phyloP scores from a whole-genome alignment of 2,329 filamentous ascomycete species.

The Nakataea oryzae region DNA sequence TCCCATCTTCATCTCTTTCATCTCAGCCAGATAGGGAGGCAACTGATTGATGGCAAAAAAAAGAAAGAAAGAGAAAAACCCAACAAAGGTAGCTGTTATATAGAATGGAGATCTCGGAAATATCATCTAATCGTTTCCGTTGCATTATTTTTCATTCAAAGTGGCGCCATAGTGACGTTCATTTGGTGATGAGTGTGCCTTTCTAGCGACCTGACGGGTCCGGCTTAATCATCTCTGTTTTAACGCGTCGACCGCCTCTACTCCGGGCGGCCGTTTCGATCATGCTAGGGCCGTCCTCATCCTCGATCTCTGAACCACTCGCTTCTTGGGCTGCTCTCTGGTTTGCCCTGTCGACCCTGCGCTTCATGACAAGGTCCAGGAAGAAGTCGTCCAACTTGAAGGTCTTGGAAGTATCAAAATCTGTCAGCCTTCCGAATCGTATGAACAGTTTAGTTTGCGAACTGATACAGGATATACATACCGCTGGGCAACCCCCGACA shows the following conservation, averaged over 20 bases:
- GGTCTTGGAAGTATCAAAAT: constrained; percentile 21
- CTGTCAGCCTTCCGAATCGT: not conserved
- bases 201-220: not conserved
- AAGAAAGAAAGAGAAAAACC: too few species aligned
- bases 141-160: too few species aligned
- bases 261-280: not conserved
- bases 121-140: too few species aligned
- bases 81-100: too few species aligned
- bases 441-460: not conserved
- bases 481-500: constrained; percentile 51
- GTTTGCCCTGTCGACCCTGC: constrained; percentile 45
- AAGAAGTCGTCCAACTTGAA: constrained; percentile 42
- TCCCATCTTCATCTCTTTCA: too few species aligned
- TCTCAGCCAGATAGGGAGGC: too few species aligned
- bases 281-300: constrained; percentile 3
- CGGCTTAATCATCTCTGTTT: not conserved
- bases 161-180: too few species aligned
- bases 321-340: constrained; percentile 12
- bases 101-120: too few species aligned
- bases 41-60: too few species aligned
- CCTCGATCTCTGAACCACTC: not conserved
- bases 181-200: too few species aligned
- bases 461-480: constrained; percentile 18
- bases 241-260: not conserved
- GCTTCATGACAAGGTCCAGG: constrained; percentile 43